Evolutionary conservation across 345 rosid species (phyloP), one percentile per base, ranked within the genome.

Genomic region (Pugionium cornutum): DNA sequence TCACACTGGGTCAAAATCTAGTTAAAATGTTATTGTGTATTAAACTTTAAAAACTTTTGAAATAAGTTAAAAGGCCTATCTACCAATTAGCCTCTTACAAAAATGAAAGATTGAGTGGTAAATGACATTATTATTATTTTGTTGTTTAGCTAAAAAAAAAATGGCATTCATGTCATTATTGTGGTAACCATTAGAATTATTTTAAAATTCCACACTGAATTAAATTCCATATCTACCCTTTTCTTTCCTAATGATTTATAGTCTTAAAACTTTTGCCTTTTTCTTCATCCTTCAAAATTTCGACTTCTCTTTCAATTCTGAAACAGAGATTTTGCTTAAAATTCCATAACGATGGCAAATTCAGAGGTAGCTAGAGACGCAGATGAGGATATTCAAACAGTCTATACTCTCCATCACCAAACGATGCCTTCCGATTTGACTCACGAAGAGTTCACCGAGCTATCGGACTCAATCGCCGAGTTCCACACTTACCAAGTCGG

Each of bases 401-500:
- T n/a, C 55, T 72, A 83, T 1, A 2, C 79, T 7, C 51, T 11
- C 18, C 80, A 86, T 72, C 92, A 89, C 77, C 70, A 79, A 55
- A 48, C 82, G 28, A 28, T 69, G 50, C 91, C 87, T 2, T 44
- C 80, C 5, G 89, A 89, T 4, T 65, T 87, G 37, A 74, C 77
- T 11, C 75, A 73, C 25, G 75, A 56, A 11, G 92, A 86, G 68
- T 79, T 70, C 75, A 56, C 67, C 8, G 73, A 62, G 44, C 58
- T 87, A 30, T 48, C 59, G 60, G 72, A 76, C 6, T 34, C 56
- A 65, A 74, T 87, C 72, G 11, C 66, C 25, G 87, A 82, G 84
- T 81, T 73, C 80, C 95, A 90, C 83, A 71, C 74, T 35, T 90
- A 90, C 80, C 58, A 66, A 34, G 61, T 82, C 56, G 75, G 77